Conservation (phyloP, 1,284 basidiomycete species). For the Mycosarcoma mackinlayi region DNA sequence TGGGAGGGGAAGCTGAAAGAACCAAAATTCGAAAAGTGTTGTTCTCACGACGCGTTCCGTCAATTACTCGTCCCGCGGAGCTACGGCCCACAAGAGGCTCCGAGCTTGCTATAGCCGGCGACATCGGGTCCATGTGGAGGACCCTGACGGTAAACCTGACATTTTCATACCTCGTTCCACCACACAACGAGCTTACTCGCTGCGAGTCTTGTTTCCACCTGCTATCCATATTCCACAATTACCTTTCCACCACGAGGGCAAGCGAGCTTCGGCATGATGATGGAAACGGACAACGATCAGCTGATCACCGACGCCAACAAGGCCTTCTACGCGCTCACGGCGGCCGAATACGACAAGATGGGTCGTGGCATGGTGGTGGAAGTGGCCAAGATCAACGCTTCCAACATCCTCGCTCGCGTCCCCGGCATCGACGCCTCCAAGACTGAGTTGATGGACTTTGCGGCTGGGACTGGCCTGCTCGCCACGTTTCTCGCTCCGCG, state of each 20-base stretch:
- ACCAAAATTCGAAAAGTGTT: slow-evolving; percentile 11
- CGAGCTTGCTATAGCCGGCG: slow-evolving; percentile 2
- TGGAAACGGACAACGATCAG: slow-evolving; percentile 8
- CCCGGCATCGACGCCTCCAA: slow-evolving; percentile 12
- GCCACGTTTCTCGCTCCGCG: slow-evolving; percentile 40
- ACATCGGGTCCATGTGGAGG: slow-evolving; percentile 4
- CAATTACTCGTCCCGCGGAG: slow-evolving; percentile 14
- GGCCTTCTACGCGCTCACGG: slow-evolving; percentile 45
- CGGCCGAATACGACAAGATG: slow-evolving; percentile 45
- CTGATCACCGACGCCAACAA: slow-evolving; percentile 41
- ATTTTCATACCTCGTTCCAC: background rate
- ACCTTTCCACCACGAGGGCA: no score
- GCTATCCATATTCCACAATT: no score
- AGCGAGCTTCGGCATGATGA: slow-evolving; percentile 8
- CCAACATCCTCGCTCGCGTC: slow-evolving; percentile 38
- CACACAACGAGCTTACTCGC: no score
- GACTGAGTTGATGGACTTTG: slow-evolving; percentile 42
- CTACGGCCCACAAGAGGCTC: slow-evolving; percentile 6
- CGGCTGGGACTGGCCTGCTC: slow-evolving; percentile 41
- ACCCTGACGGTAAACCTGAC: slow-evolving; percentile 4
- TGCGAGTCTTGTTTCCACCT: no score
- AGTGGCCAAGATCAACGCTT: slow-evolving; percentile 32
- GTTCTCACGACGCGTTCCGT: slow-evolving; percentile 14
- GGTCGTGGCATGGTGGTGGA: slow-evolving; percentile 34
- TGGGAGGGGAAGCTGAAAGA: background rate